These are phyloP conservation scores for Penicillium sp. DNA, from an alignment of 2,329 filamentous ascomycete genomes.

Conservation along the genomic window DNA sequence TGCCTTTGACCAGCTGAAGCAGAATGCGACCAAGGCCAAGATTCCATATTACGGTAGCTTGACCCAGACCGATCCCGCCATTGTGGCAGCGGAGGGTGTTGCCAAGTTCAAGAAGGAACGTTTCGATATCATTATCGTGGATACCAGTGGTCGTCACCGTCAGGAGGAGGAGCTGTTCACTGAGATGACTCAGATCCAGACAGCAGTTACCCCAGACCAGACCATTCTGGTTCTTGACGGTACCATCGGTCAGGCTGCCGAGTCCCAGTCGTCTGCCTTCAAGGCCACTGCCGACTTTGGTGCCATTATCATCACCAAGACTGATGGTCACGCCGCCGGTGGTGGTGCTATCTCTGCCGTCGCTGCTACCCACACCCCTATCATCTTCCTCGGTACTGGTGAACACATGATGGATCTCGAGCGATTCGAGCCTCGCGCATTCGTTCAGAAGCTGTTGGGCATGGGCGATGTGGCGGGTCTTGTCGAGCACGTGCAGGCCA, in stretches of 20 bases:
- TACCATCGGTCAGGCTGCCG: constrained; percentile 93
- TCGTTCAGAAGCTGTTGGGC: constrained; percentile 88
- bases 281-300: constrained; percentile 97
- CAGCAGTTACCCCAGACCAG: constrained; percentile 86
- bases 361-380: constrained; percentile 92
- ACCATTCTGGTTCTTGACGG: constrained; percentile 98
- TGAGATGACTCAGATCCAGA: constrained; percentile 97
- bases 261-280: constrained; percentile 93
- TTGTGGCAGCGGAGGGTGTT: constrained; percentile 92
- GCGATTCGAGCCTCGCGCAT: constrained; percentile 87
- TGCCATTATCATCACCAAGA: constrained; percentile 99
- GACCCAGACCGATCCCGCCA: constrained; percentile 92
- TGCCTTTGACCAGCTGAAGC: constrained; percentile 97
- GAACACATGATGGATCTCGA: constrained; percentile 97
- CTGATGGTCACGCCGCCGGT: constrained; percentile 90
- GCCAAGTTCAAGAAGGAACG: constrained; percentile 99
- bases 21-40: constrained; percentile 98
- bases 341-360: constrained; percentile 98
- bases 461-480: constrained; percentile 97
- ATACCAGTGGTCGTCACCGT: constrained; percentile 91
- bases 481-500: constrained; percentile 92
- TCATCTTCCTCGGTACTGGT: constrained; percentile 96
- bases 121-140: constrained; percentile 98
- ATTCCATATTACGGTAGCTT: constrained; percentile 98
- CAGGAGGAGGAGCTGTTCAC: constrained; percentile 95